A percentile compares a stretch with the other conserved stretches of the same genome.
These are phyloP conservation scores for Kalmusia sp. DNA, from an alignment of 2,329 filamentous ascomycete species.

Conservation along the genomic window DNA sequence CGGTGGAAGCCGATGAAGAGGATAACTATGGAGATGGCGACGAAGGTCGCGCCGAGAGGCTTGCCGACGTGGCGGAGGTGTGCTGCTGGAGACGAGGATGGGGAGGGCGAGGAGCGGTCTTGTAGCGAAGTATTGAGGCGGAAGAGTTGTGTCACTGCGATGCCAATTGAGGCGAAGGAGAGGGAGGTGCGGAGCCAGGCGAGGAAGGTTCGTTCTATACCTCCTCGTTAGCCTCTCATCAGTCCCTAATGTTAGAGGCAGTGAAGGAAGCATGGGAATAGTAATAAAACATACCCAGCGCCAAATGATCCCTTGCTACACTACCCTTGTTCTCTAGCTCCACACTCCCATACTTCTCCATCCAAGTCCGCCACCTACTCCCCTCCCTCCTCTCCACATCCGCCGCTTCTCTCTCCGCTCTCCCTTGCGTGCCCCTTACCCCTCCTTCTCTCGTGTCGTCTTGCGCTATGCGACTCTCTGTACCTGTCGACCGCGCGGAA, in stretches of 20 bases:
- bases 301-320: slow-evolving; percentile 82
- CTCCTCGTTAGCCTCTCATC: too few relatives aligned
- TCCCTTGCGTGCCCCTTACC: slow-evolving; percentile 5
- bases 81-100: slow-evolving; percentile 19
- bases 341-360: slow-evolving; percentile 69
- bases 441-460: background rate
- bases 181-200: slow-evolving; percentile 85
- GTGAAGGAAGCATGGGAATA: background rate
- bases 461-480: slow-evolving; percentile 8
- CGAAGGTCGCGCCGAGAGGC: slow-evolving; percentile 71
- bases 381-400: slow-evolving; percentile 29
- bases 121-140: slow-evolving; percentile 72
- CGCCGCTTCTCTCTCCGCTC: slow-evolving; percentile 31
- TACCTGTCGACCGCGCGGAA: slow-evolving; percentile 7
- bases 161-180: slow-evolving; percentile 81
- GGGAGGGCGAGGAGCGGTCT: slow-evolving; percentile 22
- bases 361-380: slow-evolving; percentile 61
- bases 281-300: slow-evolving; percentile 73
- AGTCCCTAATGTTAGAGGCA: too few relatives aligned
- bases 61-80: slow-evolving; percentile 40
- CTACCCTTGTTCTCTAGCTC: slow-evolving; percentile 87
- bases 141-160: slow-evolving; percentile 85
- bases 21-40: slow-evolving; percentile 77
- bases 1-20: slow-evolving; percentile 79
- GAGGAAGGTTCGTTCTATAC: slow-evolving; percentile 82